These are phyloP conservation scores for Thalia dealbata DNA, from an alignment of 176 grass and related monocot genomes.

Conservation along the genomic window DNA sequence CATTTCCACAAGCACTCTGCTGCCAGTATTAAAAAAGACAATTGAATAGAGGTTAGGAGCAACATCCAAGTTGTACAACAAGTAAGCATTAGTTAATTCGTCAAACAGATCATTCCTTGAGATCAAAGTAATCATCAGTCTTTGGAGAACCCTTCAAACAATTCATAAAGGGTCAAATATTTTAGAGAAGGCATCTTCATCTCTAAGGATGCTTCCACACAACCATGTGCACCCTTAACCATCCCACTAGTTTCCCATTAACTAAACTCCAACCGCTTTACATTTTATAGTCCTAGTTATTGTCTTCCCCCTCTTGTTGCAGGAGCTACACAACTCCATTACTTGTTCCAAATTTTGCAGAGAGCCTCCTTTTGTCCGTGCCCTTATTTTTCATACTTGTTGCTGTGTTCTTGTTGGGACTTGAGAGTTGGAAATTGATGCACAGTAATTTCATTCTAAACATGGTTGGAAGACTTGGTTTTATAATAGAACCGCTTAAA, in stretches of 20 bases:
- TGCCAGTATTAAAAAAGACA: not conserved
- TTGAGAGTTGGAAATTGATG: constrained; percentile 5
- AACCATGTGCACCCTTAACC: not conserved
- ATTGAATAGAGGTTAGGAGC: not conserved
- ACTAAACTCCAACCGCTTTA: not conserved
- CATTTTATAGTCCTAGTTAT: not conserved
- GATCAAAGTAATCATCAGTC: not conserved
- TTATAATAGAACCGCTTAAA: not conserved
- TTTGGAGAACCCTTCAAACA: not conserved
- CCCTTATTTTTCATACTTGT: not conserved
- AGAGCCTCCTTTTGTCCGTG: not conserved
- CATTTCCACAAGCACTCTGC: not conserved
- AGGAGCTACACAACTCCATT: not conserved
- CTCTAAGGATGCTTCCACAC: not conserved
- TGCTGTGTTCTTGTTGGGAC: constrained; percentile 8
- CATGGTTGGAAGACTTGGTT: not conserved
- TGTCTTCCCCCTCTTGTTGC: not conserved
- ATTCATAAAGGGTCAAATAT: not conserved
- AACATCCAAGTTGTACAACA: not conserved
- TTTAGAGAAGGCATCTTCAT: constrained; percentile 9
- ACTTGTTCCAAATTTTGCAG: not conserved
- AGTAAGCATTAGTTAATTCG: not conserved
- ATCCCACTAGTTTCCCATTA: not conserved
- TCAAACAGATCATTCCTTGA: constrained; percentile 2
- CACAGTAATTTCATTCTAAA: not conserved